Evolutionary conservation across 768 basidiomycete species (phyloP), one percentile per base, ranked within the genome.

Genomic region (Suillus spraguei): DNA sequence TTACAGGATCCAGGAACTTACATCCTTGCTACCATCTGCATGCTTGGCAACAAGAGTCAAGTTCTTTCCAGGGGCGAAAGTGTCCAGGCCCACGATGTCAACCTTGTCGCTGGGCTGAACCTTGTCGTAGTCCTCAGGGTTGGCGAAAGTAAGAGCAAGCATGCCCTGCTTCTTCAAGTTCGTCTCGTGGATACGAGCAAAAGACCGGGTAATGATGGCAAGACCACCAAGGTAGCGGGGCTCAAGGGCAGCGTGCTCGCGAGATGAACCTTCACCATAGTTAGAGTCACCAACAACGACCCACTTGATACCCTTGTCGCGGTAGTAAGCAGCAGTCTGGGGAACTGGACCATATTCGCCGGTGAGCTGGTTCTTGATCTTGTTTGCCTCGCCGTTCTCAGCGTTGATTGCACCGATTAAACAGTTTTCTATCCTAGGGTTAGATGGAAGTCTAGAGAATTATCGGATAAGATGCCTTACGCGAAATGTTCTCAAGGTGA

Each of bases 141-240:
- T 86, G 65, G 78, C 91, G 74, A 99, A 97, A 65, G 95, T 97
- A 69, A 99, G 82, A 3, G 95, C 95, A 66, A 98, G 92, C 94
- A 97, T 95, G 70, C 95, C 95, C 82, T 98, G 96, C 87, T 98
- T 98, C 91, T 99, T 99, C 87, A 95, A 81, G 84, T 96, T 95
- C 74, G 94, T 94, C 82, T 93, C 95, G 80, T 97, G 96, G 80
- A 98, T 98, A 79, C 96, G 94, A 60, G 96, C 96, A 78, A 98
- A 99, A 39, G 93, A 95, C 76, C 95, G 88, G 75, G 91, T 91
- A 78, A 99, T 96, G 82, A 98, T 92, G 35, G 97, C 97, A 63
- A 95, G 84, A 66, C 96, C 97, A 65, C 95, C 95, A 64, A 97
- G 90, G 86, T 86, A 97, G 59, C 95, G 90, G 32, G 95, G 95